These are phyloP conservation scores for Isabelozyma heimii DNA, from an alignment of 805 yeast genomes.

Conservation along the genomic window DNA sequence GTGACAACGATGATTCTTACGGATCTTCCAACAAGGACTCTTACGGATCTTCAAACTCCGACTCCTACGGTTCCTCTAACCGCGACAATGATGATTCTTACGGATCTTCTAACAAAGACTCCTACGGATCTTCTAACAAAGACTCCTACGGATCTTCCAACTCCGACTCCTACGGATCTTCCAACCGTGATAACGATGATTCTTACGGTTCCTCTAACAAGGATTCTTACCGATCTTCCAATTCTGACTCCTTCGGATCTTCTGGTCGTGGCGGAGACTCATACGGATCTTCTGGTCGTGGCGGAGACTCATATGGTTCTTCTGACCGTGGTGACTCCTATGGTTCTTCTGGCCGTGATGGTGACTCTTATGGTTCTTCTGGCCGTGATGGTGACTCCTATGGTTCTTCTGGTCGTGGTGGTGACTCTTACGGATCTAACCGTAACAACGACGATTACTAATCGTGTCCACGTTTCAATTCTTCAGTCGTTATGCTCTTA, in stretches of 20 bases:
- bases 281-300: slow-evolving; percentile 10
- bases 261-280: slow-evolving; percentile 8
- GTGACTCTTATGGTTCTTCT: slow-evolving; percentile 24
- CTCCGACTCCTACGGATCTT: slow-evolving; percentile 19
- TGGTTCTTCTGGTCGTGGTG: slow-evolving; percentile 14
- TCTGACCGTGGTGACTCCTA: slow-evolving; percentile 6
- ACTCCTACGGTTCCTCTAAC: slow-evolving; percentile 14
- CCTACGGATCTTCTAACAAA: slow-evolving; percentile 13
- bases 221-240: slow-evolving; percentile 13
- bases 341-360: slow-evolving; percentile 11
- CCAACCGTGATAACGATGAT: slow-evolving; percentile 7
- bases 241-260: slow-evolving; percentile 15
- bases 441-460: slow-evolving; percentile 3
- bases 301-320: slow-evolving; percentile 16
- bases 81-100: slow-evolving; percentile 9
- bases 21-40: slow-evolving; percentile 9
- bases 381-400: slow-evolving; percentile 12
- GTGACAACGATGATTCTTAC: slow-evolving; percentile 10
- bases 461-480: neutral
- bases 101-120: slow-evolving; percentile 13
- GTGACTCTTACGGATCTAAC: neutral
- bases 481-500: neutral
- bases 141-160: slow-evolving; percentile 25
- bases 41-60: slow-evolving; percentile 12
- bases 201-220: slow-evolving; percentile 11